Base-by-base conservation (phyloP, 1,284 basidiomycete genomes). In the Heimioporus retisporus region DNA sequence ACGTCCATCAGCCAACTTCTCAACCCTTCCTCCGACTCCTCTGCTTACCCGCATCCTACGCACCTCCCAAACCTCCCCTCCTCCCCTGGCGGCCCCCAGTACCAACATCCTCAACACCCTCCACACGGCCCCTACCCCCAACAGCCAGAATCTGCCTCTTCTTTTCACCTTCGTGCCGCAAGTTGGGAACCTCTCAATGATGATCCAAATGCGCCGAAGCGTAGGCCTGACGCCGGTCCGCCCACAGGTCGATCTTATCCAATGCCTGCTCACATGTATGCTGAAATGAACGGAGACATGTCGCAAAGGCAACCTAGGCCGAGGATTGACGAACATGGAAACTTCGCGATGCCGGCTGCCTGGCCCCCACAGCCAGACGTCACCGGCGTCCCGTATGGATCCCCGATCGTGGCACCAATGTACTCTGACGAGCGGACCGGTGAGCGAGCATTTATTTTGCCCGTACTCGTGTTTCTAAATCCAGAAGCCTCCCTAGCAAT, bases 1-100 rank as follows among this genome's bases (percentile, higher is more conserved):
- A 86, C 85, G 15, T 86, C 85, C 63, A 86, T 86, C 75, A 82
- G 79, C 71, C 82, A 86, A 67, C 82, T 86, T n/a, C 83, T 86
- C 72, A 86, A 86, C 68, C 84, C 84, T 31, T 80, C 79, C 59
- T 74, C 77, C 61, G 73, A 72, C 65, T 78, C 76, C 44, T 79
- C 77, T 68, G 73, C 76, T 11, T 80, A 77, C 66, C 63, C 75
- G 62, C 74, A 74, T 72, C 63, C 77, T 54, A 21, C 71, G 21
- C 80, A 79, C 66, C 73, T 81, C 63, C 68, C 75, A 46, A 59
- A 18, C 59, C 72, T 77, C 56, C 16, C 77, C 6, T 58, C 75
- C 42, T 28, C 78, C 2, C 67, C 78, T 19, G 70, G 58, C 28
- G 64, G 77, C 56, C 57, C 80, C 31, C 76, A 69, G 62, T 81